A percentile compares a stretch with the other conserved stretches of the same genome.
phyloP scores from a whole-genome alignment of 805 yeast species.

The Suhomyces xylopsoci region DNA sequence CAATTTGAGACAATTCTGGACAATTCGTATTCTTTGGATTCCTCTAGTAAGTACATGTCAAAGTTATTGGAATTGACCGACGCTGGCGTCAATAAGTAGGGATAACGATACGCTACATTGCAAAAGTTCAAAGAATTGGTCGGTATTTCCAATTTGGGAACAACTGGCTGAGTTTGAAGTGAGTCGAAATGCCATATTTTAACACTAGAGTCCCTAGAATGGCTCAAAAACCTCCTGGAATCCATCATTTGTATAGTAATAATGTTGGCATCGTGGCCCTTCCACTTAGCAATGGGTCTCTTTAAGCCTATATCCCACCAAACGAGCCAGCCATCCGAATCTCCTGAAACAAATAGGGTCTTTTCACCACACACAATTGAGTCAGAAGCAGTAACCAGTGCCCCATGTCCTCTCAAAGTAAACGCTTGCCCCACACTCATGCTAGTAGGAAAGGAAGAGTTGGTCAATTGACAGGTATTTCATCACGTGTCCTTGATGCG shows the following conservation, averaged over 20 bases:
- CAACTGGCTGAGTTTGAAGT: slow-evolving; percentile 8
- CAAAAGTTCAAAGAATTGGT: slow-evolving; percentile 74
- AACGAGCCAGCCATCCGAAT: slow-evolving; percentile 58
- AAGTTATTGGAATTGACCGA: slow-evolving; percentile 60
- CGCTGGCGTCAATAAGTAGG: slow-evolving; percentile 54
- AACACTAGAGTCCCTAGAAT: slow-evolving; percentile 10
- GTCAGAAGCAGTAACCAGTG: slow-evolving; percentile 13
- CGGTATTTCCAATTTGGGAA: slow-evolving; percentile 49
- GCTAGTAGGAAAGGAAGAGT: neutral
- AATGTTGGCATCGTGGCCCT: slow-evolving; percentile 54
- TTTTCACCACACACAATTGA: neutral
- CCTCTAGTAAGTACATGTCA: slow-evolving; percentile 49
- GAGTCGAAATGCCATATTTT: slow-evolving; percentile 9
- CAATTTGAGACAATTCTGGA: slow-evolving; percentile 11
- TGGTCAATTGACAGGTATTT: too few species aligned
- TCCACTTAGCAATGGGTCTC: slow-evolving; percentile 57
- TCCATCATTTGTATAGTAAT: slow-evolving; percentile 41
- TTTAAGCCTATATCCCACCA: slow-evolving; percentile 63
- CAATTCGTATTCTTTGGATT: slow-evolving; percentile 4
- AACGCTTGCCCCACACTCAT: slow-evolving; percentile 9
- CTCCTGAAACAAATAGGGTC: slow-evolving; percentile 48
- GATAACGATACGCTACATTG: slow-evolving; percentile 46
- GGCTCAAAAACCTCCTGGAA: slow-evolving; percentile 10
- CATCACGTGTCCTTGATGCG: neutral
- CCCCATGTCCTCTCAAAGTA: slow-evolving; percentile 21